Base-by-base conservation (phyloP, 768 basidiomycete genomes). In the Cystobasidium tubakii region DNA sequence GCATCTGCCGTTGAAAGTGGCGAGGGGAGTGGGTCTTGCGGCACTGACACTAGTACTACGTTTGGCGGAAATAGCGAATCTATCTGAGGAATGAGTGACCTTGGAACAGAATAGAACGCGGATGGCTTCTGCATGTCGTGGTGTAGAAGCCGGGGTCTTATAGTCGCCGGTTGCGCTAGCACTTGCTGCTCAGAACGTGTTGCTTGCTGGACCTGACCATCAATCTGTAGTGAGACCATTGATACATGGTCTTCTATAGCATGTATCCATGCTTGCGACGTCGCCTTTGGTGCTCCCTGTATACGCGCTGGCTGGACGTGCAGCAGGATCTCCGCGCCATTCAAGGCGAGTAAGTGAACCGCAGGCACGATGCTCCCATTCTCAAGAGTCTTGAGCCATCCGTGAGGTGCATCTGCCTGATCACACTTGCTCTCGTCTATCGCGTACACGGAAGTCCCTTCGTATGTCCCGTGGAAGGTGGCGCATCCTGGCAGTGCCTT, bases 101-200 rank as follows among this genome's bases (percentile, higher is more conserved):
- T 6, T 6, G 69, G 69, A 29, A 71, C 4, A 34, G 54, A 57
- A 36, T 57, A 71, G 69, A 71, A 71, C 46, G 43, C 66, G 25
- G 66, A 57, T 12, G 43, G 42, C 65, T 60, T 67, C 50, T 39
- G 63, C 6, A 4, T 33, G 57, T 39, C 34, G 57, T 10, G 57
- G 57, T 62, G 17, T 62, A 39, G 15, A 15, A 39, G 31, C 4
- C 17, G 57, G 27, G 31, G 31, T 4, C 57, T 3, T 31, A 39
- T 29, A 23, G 57, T 62, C 15, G 3, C 57, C 23, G 15, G 29
- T 31, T 4, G 10, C 46, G 21, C 10, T 62, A 62, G 21, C 10
- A 62, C 57, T 31, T 62, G 57, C 34, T 62, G 57, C 21, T 62
- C 57, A 7, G 29, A n/a, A 17, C 27, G 29, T 4, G 25, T 3